A percentile compares a stretch with the other conserved stretches of the same genome.
phyloP scores from a whole-genome alignment of 2,329 filamentous ascomycete genomes.

The Tolypocladium guangdongense region DNA sequence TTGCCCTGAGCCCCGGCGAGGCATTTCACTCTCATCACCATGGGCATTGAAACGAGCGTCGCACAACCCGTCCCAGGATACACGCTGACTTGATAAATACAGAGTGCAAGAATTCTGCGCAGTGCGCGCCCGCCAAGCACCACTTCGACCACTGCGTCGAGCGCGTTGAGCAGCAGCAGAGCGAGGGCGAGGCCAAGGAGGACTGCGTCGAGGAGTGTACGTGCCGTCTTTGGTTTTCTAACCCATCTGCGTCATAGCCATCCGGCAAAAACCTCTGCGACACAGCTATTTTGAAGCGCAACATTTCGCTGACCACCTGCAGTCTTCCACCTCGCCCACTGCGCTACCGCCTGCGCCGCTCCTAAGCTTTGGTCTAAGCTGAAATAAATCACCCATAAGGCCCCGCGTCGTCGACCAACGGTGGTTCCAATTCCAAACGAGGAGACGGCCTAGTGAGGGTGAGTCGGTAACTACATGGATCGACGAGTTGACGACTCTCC shows the following conservation, averaged over 20 bases:
- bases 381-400: conserved; percentile 51
- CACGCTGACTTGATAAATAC: conserved; percentile 15
- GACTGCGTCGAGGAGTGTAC: conserved; percentile 99
- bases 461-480: not conserved
- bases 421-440: not conserved
- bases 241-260: not conserved
- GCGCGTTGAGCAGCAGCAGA: conserved; percentile 60
- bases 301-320: conserved; percentile 4
- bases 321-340: conserved; percentile 99
- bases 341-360: conserved; percentile 82
- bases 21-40: conserved; percentile 10
- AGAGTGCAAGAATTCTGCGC: conserved; percentile 84
- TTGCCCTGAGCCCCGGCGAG: not conserved
- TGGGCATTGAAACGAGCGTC: not conserved
- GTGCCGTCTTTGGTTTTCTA: conserved; percentile 27
- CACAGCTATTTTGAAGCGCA: not conserved
- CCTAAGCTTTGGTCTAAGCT: conserved; percentile 91
- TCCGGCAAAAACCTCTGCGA: not conserved
- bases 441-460: not conserved
- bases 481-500: not conserved
- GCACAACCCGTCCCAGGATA: not conserved
- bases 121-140: conserved; percentile 85
- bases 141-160: conserved; percentile 98
- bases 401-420: not conserved
- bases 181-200: conserved; percentile 66